phyloP scores from a whole-genome alignment of 768 basidiomycete genomes.

The Sporobolomyces roseus region DNA sequence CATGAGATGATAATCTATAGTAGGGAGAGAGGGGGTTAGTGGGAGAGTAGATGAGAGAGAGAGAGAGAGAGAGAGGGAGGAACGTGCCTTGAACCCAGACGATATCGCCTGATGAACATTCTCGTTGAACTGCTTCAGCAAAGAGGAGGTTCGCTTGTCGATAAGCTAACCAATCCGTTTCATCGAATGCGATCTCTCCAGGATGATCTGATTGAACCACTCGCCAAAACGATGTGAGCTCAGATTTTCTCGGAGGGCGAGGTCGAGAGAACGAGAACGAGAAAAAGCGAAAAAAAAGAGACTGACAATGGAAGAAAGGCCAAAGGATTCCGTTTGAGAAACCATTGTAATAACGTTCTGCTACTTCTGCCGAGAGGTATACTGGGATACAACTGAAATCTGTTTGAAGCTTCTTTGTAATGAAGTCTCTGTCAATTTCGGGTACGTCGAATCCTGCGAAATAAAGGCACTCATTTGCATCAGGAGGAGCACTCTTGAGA shows the following conservation, averaged over 20 bases:
- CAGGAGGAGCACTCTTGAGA: background rate
- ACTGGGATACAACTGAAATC: conserved; percentile 98
- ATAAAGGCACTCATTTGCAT: background rate
- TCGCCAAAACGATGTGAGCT: background rate
- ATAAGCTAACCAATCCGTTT: conserved; percentile 96
- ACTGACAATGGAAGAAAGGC: conserved; percentile 85
- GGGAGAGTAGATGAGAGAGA: background rate
- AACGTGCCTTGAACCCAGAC: conserved; percentile 80
- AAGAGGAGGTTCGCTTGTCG: conserved; percentile 93
- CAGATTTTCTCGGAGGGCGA: no score
- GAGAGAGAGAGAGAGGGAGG: background rate
- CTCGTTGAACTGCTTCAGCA: conserved; percentile 77
- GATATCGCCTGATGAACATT: conserved; percentile 80
- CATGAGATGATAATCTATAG: conserved; percentile 84
- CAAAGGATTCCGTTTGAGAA: conserved; percentile 99
- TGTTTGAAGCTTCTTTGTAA: conserved; percentile 86
- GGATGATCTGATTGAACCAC: conserved; percentile 61
- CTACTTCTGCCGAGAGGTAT: conserved; percentile 94
- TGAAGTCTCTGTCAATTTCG: conserved; percentile 77
- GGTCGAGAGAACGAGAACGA: no score
- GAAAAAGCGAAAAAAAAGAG: no score
- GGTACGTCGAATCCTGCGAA: conserved; percentile 74
- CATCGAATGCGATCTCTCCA: conserved; percentile 99
- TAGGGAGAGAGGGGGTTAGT: background rate
- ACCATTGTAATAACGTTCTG: conserved; percentile 96